phyloP scores from a whole-genome alignment of 371 early-diverging fungal species.

The Smittium culicis region DNA sequence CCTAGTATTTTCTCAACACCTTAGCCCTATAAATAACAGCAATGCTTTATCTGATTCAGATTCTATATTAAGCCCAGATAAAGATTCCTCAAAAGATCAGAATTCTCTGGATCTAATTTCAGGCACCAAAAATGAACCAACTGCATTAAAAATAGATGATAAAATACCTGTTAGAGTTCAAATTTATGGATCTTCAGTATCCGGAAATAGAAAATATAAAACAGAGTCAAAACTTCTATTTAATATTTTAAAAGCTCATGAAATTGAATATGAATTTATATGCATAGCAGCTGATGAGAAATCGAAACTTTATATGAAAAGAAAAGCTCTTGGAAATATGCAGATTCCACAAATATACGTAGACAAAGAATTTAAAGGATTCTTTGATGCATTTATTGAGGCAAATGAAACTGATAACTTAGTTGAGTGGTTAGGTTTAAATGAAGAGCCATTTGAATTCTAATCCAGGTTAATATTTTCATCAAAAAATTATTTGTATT shows the following conservation, averaged over 20 bases:
- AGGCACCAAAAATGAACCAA: not conserved
- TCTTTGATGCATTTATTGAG: constrained; percentile 34
- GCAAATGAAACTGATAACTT: constrained; percentile 30
- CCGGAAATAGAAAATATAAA: constrained; percentile 33
- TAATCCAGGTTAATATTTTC: constrained; percentile 11
- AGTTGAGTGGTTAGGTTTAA: constrained; percentile 31
- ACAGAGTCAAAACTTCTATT: constrained; percentile 24
- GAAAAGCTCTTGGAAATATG: constrained; percentile 38
- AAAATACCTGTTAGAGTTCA: too few relatives aligned
- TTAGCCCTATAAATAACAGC: too few relatives aligned
- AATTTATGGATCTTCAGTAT: constrained; percentile 33
- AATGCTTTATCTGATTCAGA: too few relatives aligned
- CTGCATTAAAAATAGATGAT: too few relatives aligned
- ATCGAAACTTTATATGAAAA: constrained; percentile 44
- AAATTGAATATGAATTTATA: constrained; percentile 39
- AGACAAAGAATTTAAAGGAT: constrained; percentile 48
- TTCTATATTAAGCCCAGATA: too few relatives aligned
- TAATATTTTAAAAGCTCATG: constrained; percentile 25
- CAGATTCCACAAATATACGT: constrained; percentile 55
- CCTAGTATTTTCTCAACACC: too few relatives aligned
- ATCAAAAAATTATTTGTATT: not conserved
- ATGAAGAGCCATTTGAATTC: constrained; percentile 30
- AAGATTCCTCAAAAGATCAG: too few relatives aligned
- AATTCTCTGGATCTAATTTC: not conserved
- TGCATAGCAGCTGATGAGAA: constrained; percentile 49